Percentiles rank a stretch among this genome's conserved stretches.
Evolutionary conservation across 2,329 filamentous ascomycete species (phyloP).

Genomic region (Arthroderma sp.): DNA sequence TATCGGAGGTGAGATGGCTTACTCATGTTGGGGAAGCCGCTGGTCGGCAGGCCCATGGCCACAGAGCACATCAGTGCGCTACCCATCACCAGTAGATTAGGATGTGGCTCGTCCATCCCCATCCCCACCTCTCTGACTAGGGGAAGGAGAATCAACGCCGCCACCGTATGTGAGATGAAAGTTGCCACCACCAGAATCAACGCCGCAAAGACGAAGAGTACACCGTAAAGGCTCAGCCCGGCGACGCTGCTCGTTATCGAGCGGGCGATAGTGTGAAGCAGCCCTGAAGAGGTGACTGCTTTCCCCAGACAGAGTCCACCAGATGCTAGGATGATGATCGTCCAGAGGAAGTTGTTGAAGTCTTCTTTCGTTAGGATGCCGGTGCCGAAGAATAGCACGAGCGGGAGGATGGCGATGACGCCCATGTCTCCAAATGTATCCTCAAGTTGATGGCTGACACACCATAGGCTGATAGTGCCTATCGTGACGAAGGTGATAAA

Average conservation of each 20-base stretch:
- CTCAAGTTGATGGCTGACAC: slow-evolving; percentile 78
- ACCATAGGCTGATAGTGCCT: slow-evolving; percentile 81
- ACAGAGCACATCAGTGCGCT: slow-evolving; percentile 92
- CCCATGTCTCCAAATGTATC: slow-evolving; percentile 92
- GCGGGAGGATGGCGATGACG: slow-evolving; percentile 89
- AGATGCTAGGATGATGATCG: slow-evolving; percentile 94
- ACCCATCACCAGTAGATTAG: slow-evolving; percentile 90
- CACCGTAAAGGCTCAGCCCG: slow-evolving; percentile 69
- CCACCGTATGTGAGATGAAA: slow-evolving; percentile 95
- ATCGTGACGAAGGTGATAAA: slow-evolving; percentile 81
- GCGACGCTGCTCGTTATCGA: slow-evolving; percentile 63
- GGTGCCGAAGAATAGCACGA: slow-evolving; percentile 91
- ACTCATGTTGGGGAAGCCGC: slow-evolving; percentile 99
- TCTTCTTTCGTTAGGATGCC: slow-evolving; percentile 96
- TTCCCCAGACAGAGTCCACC: slow-evolving; percentile 87
- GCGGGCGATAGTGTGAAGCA: slow-evolving; percentile 75
- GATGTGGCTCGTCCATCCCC: slow-evolving; percentile 77
- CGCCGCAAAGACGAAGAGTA: slow-evolving; percentile 71
- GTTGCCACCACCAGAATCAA: slow-evolving; percentile 88
- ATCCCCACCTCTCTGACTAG: slow-evolving; percentile 77
- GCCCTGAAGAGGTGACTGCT: slow-evolving; percentile 81
- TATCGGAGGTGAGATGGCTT: slow-evolving; percentile 37
- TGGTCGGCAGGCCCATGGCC: slow-evolving; percentile 94
- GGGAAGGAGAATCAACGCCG: slow-evolving; percentile 85
- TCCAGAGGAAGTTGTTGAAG: slow-evolving; percentile 99